Conservation (phyloP, 345 rosid genomes). For the Citrus maxima region DNA sequence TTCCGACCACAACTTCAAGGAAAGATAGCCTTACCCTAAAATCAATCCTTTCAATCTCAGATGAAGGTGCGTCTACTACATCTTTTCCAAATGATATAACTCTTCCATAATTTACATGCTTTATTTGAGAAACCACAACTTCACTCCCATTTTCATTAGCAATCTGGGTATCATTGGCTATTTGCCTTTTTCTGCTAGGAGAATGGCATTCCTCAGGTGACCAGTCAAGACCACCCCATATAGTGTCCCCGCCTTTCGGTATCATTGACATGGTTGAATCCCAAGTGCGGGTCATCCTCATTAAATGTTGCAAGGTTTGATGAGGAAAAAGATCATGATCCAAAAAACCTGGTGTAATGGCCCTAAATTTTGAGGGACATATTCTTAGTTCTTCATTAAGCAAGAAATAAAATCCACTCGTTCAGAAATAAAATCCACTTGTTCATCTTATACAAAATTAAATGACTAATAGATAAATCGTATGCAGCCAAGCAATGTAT, state of each 20-base stretch:
- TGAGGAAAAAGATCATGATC: constrained; percentile 56
- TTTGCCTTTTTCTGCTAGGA: constrained; percentile 28
- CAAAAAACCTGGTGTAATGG: constrained; percentile 54
- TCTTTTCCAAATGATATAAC: constrained; percentile 64
- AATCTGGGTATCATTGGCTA: constrained; percentile 20
- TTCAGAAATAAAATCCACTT: background rate
- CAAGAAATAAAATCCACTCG: background rate
- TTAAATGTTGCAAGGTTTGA: constrained; percentile 57
- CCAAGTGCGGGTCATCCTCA: constrained; percentile 73
- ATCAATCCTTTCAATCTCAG: constrained; percentile 44
- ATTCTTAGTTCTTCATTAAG: constrained; percentile 11
- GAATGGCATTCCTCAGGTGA: constrained; percentile 51
- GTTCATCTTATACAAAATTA: no score
- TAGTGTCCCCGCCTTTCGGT: constrained; percentile 71
- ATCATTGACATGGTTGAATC: constrained; percentile 76
- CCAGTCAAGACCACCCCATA: constrained; percentile 73
- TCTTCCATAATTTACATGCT: constrained; percentile 52
- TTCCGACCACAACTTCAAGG: background rate
- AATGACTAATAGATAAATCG: background rate
- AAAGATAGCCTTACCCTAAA: constrained; percentile 45
- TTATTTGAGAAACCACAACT: background rate
- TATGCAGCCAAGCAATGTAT: background rate
- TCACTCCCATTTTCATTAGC: constrained; percentile 15
- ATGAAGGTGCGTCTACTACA: constrained; percentile 43
- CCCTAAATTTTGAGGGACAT: constrained; percentile 35